Evolutionary conservation across 2,329 filamentous ascomycete genomes (phyloP), one percentile per base, ranked within the genome.

Genomic region (Hymenoscyphus fructigenus): DNA sequence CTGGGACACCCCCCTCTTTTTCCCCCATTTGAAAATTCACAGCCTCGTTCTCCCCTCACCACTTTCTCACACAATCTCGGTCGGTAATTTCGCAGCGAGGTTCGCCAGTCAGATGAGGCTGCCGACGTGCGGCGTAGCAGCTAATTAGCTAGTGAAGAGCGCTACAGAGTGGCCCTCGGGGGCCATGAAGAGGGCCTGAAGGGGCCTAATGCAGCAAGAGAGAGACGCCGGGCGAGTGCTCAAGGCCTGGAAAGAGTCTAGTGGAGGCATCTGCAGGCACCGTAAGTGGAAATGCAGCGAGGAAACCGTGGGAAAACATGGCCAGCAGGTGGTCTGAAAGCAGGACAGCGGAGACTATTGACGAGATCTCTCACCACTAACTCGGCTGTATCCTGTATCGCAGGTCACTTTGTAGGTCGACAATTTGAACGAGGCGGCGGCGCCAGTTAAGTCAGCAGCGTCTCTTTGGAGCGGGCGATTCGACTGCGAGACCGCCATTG

Each of bases 11-110:
- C 47, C 47, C 47, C 20, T n/a, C 20, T 53, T 53, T 50, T 26
- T 4, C 47, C 47, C 10, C 20, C 23, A 50, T 26, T 50, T 50
- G 44, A 6, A 53, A 23, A 53, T 26, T 53, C 47, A 53, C 47
- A 53, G 47, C 47, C 47, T 53, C 47, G 47, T 26, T 53, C n/a
- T 53, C 47, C 47, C 20, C 47, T 53, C 47, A 53, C 47, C 47
- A 23, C 20, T 53, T 23, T 53, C 47, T 53, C 20, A 26, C 47
- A 53, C 47, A 53, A 26, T 53, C 47, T 53, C 47, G 47, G 47
- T 53, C 47, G 47, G 47, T 53, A 53, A 53, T 53, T 53, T 53
- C 47, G 47, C 47, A 14, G n/a, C 23, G 20, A 53, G 44, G 20
- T 53, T 53, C 47, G 20, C 20, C 9, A 20, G 47, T 53, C 47